Percentiles rank a stretch among this genome's conserved stretches.
Conservation (phyloP, 306 rosid species). For the Citrullus amarus region DNA sequence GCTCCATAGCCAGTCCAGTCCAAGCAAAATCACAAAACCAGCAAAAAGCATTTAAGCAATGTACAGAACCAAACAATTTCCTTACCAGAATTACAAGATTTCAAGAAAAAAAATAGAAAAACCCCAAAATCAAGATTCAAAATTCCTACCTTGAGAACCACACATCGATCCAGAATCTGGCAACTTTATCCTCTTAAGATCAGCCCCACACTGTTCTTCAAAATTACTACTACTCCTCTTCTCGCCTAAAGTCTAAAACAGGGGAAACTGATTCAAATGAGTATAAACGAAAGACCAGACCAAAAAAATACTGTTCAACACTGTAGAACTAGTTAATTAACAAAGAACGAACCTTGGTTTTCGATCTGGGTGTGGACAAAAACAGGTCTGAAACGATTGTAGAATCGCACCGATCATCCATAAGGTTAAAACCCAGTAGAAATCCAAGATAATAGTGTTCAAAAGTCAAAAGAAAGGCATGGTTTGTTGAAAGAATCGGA, state of each 20-base stretch:
- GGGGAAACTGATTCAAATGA: not conserved
- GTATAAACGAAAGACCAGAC: not conserved
- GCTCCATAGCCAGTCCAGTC: not conserved
- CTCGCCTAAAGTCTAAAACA: constrained; percentile 31
- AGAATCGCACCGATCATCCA: constrained; percentile 9
- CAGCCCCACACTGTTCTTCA: constrained; percentile 23
- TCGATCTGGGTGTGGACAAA: not conserved
- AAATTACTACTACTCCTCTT: constrained; percentile 30
- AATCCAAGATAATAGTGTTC: not conserved
- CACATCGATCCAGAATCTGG: constrained; percentile 53
- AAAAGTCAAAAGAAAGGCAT: not conserved
- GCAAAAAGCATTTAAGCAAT: not conserved
- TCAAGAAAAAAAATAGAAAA: too few relatives aligned
- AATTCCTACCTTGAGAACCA: constrained; percentile 38
- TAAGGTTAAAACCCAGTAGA: not conserved
- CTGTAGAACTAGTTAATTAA: not conserved
- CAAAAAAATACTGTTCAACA: not conserved
- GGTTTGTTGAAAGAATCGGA: not conserved
- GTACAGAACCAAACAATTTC: not conserved
- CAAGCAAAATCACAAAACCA: not conserved
- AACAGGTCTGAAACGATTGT: not conserved
- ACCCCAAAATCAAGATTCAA: not conserved
- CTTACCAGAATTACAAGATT: not conserved
- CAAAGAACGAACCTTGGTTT: not conserved
- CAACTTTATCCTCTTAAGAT: constrained; percentile 54